Conservation (phyloP, 345 rosid genomes). For the Syzygium oleosum region DNA sequence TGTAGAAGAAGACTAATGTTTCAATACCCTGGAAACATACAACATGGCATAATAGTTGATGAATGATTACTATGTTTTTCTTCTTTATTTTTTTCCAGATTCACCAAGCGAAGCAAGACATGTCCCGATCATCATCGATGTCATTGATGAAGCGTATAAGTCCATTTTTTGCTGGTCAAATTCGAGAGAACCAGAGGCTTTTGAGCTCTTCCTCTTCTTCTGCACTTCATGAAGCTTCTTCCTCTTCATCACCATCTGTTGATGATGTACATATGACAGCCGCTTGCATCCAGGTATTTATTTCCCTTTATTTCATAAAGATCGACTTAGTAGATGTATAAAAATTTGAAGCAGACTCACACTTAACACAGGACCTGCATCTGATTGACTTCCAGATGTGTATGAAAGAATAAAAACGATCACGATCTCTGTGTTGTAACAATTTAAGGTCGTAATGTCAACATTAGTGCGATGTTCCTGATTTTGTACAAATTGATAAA, state of each 20-base stretch:
- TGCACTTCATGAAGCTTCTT: conserved; percentile 36
- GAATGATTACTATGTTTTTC: not conserved
- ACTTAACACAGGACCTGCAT: not conserved
- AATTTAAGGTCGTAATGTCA: not conserved
- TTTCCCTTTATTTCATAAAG: not conserved
- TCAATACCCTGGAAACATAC: not conserved
- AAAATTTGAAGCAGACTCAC: not conserved
- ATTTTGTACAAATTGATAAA: not conserved
- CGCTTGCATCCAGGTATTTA: conserved; percentile 55
- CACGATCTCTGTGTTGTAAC: not conserved
- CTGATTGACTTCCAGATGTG: not conserved
- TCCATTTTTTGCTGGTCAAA: conserved; percentile 42
- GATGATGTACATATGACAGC: conserved; percentile 54
- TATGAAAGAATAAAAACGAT: not conserved
- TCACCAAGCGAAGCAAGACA: not conserved
- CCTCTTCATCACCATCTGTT: conserved; percentile 26
- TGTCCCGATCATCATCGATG: not conserved
- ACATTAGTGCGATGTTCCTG: not conserved
- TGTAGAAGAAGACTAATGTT: not conserved
- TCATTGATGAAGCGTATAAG: conserved; percentile 20
- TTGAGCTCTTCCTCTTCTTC: conserved; percentile 36
- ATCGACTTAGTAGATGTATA: not conserved
- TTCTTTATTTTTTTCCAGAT: not conserved
- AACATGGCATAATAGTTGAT: not conserved
- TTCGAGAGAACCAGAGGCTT: conserved; percentile 47